Evolutionary conservation across 2,329 filamentous ascomycete species (phyloP).

Genomic region (Claviceps sp.): DNA sequence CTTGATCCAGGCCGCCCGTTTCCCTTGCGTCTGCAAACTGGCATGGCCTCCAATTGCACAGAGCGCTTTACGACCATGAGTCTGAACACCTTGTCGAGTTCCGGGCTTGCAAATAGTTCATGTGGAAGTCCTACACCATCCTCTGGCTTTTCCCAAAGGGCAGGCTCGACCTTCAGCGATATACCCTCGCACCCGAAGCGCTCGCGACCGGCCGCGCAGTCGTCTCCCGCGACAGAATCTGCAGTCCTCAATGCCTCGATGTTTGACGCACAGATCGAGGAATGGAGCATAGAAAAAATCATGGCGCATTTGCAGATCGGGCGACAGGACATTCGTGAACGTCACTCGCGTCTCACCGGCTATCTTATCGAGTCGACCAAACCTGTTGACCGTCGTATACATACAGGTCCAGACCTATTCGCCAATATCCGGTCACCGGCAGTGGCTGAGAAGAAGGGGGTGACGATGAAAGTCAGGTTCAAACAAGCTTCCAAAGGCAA

Average conservation of each 20-base stretch:
- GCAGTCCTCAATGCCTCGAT: slow-evolving; percentile 7
- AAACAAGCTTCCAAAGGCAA: slow-evolving; percentile 36
- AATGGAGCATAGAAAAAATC: slow-evolving; percentile 32
- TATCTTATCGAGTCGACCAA: slow-evolving; percentile 33
- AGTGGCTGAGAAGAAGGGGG: slow-evolving; percentile 21
- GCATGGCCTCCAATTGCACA: neutral
- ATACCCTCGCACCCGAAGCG: slow-evolving; percentile 10
- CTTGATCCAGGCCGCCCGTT: slow-evolving; percentile 17
- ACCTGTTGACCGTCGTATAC: slow-evolving; percentile 24
- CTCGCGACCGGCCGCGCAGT: slow-evolving; percentile 7
- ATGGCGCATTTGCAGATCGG: slow-evolving; percentile 26
- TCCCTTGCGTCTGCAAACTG: slow-evolving; percentile 11
- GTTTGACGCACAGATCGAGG: slow-evolving; percentile 12
- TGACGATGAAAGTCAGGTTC: slow-evolving; percentile 35
- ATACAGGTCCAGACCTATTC: slow-evolving; percentile 34
- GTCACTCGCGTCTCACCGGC: slow-evolving; percentile 31
- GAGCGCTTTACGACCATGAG: slow-evolving; percentile 1
- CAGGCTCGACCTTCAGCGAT: neutral
- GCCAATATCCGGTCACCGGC: slow-evolving; percentile 26
- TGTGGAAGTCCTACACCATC: neutral
- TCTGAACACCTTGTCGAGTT: neutral
- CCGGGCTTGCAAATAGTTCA: neutral
- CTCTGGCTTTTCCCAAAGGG: neutral
- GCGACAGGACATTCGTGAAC: slow-evolving; percentile 29
- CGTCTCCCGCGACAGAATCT: neutral